These are phyloP conservation scores for Alternaria sp. DNA, from an alignment of 2,329 filamentous ascomycete genomes.

Conservation along the genomic window DNA sequence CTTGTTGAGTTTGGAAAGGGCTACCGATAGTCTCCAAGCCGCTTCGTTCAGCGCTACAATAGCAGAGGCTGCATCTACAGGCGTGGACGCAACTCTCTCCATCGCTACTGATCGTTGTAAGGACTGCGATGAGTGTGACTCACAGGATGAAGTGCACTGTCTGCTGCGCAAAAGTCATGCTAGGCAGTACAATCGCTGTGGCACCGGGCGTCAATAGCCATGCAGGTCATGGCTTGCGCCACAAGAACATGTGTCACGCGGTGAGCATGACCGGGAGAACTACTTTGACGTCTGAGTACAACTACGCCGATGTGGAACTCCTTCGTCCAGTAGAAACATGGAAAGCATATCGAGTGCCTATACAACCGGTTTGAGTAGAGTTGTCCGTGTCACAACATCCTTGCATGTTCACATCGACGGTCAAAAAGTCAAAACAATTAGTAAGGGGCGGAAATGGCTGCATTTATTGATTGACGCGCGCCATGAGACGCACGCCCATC, in stretches of 20 bases:
- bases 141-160: not conserved
- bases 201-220: not conserved
- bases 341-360: not conserved
- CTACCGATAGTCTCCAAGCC: conserved; percentile 29
- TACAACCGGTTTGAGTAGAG: not conserved
- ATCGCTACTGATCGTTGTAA: conserved; percentile 11
- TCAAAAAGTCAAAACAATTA: not conserved
- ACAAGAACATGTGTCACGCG: not conserved
- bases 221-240: conserved; percentile 8
- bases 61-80: conserved; percentile 18
- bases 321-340: conserved; percentile 2
- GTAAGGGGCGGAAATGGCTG: not conserved
- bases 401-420: not conserved
- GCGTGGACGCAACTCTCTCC: conserved; percentile 11
- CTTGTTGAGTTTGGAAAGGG: conserved; percentile 27
- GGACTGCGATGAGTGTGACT: not conserved
- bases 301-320: not conserved
- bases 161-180: not conserved
- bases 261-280: not conserved
- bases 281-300: not conserved
- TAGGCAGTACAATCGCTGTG: conserved; percentile 5
- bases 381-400: not conserved
- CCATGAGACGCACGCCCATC: conserved; percentile 2
- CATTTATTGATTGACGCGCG: not conserved
- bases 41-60: conserved; percentile 28